Evolutionary conservation across 345 rosid species (phyloP), one percentile per base, ranked within the genome.

Genomic region (Hevea brasiliensis): DNA sequence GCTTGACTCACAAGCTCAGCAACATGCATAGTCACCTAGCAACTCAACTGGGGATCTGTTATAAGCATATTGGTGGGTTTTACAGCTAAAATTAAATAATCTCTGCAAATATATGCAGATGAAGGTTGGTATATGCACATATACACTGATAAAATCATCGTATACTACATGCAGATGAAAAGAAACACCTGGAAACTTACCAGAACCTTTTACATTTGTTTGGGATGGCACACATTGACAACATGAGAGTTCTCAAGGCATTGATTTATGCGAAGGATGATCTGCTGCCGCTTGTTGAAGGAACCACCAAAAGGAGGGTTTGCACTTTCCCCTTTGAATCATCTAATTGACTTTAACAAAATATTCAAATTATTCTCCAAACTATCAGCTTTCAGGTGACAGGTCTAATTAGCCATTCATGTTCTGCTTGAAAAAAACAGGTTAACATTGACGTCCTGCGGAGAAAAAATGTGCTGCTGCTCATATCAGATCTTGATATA

Each of bases 181-280:
- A 60, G 80, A 84, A 73, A 77, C 61, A 57, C 15, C 13, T 55
- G 47, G 81, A 82, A 71, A 65, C 71, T 11, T 80, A 79, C 53
- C 83, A 87, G 68, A 78, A 73, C 58, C 81, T 83, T 41, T 11
- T 63, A 58, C 62, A 54, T 65, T 70, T 84, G 80, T 69, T 84
- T 50, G 77, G 69, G 8, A 77, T 55, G 41, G 61, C 71, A 41
- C 88, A 85, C 18, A 76, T 75, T 42, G 91, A 87, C 79, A 87
- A 87, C 75, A 72, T 76, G 81, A 81, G 58, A 80, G 45, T 84
- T 73, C 82, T 87, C 63, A 82, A 65, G 74, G 85, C 85, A 23
- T 53, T 87, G 71, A 47, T 87, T 40, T 62, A 76, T 77, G 61
- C 80, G 11, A 82, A 85, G 76, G 86, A 84, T 74, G 86, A 85